Conservation (phyloP, 2,329 filamentous ascomycete species). For the Alternaria gaisen region DNA sequence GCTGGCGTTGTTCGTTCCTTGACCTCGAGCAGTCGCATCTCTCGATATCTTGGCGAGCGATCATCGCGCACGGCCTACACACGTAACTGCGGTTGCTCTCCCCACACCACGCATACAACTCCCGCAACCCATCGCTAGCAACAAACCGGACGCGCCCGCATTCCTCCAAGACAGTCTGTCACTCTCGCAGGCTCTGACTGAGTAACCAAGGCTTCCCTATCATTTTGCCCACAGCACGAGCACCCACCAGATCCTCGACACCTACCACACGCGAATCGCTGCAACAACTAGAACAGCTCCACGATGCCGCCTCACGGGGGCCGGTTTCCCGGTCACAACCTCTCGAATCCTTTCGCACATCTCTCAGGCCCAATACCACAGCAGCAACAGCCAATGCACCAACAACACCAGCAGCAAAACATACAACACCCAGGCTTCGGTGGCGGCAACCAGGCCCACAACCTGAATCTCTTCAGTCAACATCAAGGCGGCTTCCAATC, state of each 20-base stretch:
- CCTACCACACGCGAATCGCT: constrained; percentile 24
- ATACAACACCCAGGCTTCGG: constrained; percentile 75
- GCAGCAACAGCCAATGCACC: constrained; percentile 52
- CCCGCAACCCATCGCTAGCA: constrained; percentile 6
- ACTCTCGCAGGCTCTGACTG: background rate
- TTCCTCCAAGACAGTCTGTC: background rate
- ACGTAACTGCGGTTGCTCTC: constrained; percentile 11
- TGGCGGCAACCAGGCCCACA: constrained; percentile 63
- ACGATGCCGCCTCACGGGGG: constrained; percentile 67
- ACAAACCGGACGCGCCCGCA: background rate
- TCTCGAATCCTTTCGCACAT: constrained; percentile 68
- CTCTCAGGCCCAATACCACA: constrained; percentile 55
- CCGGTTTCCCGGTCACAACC: constrained; percentile 66
- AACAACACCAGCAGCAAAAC: constrained; percentile 61
- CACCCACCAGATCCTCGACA: background rate
- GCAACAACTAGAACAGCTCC: constrained; percentile 29
- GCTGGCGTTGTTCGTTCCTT: constrained; percentile 33
- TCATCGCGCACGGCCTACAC: constrained; percentile 18
- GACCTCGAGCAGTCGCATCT: constrained; percentile 23
- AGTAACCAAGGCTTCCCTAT: background rate
- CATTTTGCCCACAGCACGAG: background rate
- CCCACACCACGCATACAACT: constrained; percentile 13
- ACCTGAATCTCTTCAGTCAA: constrained; percentile 64
- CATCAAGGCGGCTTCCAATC: constrained; percentile 54
- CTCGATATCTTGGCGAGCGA: constrained; percentile 23